Conservation (phyloP, 257 asterid species). For the Pogostemon cablin region DNA sequence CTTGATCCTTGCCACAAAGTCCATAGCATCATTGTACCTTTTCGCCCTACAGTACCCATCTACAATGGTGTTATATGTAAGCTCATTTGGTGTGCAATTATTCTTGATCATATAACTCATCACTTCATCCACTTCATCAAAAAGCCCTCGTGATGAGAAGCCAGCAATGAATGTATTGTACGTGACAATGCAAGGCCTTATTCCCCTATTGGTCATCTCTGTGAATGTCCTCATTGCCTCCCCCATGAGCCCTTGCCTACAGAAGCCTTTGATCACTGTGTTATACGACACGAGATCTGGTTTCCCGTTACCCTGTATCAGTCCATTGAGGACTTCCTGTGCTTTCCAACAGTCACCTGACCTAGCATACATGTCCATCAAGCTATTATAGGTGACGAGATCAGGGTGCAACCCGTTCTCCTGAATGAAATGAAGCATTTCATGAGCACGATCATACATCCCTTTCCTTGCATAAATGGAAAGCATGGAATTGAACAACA, state of each 20-base stretch:
- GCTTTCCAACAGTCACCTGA: constrained; percentile 98
- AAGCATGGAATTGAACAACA: constrained; percentile 78
- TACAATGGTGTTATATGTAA: constrained; percentile 70
- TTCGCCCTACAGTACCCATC: constrained; percentile 88
- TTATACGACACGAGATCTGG: constrained; percentile 94
- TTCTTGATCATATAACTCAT: constrained; percentile 79
- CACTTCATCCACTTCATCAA: constrained; percentile 71
- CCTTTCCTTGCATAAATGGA: constrained; percentile 75
- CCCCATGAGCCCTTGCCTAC: constrained; percentile 94
- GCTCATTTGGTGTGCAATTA: constrained; percentile 82
- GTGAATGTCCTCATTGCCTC: constrained; percentile 72
- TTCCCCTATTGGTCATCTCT: constrained; percentile 75
- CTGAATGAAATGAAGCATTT: constrained; percentile 58
- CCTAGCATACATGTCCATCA: constrained; percentile 97
- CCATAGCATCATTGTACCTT: constrained; percentile 67
- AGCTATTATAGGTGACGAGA: constrained; percentile 78
- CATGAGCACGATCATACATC: constrained; percentile 80
- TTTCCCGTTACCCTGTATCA: constrained; percentile 56
- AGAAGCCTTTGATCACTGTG: constrained; percentile 90
- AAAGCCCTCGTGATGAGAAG: constrained; percentile 66
- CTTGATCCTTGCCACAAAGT: constrained; percentile 59
- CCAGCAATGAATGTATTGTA: constrained; percentile 90
- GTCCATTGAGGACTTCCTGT: constrained; percentile 70
- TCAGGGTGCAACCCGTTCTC: constrained; percentile 79
- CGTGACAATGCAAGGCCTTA: constrained; percentile 82